Percentiles rank a stretch among this genome's conserved stretches.
phyloP scores from a whole-genome alignment of 257 asterid species.

The Solanum megistacrolobum region DNA sequence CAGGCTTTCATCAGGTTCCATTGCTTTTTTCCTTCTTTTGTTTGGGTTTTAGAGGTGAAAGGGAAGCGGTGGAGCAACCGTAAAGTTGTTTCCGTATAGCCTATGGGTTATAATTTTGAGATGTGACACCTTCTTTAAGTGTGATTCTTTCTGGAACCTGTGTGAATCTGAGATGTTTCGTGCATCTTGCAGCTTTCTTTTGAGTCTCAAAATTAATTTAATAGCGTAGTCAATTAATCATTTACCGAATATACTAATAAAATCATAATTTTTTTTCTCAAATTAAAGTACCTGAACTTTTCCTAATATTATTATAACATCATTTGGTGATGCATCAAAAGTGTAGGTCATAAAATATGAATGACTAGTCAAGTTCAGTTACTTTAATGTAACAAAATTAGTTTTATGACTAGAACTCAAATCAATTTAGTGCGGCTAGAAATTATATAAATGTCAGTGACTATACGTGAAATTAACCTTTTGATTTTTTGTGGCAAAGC shows the following conservation, averaged over 20 bases:
- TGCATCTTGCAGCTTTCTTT: not conserved
- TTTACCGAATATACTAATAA: not conserved
- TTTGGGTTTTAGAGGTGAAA: not conserved
- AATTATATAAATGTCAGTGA: not conserved
- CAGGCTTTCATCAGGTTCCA: slow-evolving; percentile 73
- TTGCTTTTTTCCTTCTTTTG: not conserved
- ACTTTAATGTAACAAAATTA: not conserved
- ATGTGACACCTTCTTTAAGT: not conserved
- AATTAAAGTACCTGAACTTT: not conserved
- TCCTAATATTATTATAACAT: not conserved
- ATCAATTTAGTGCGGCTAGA: not conserved
- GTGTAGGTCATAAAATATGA: not conserved
- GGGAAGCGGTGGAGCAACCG: not conserved
- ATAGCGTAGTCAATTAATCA: not conserved
- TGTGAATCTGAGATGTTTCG: not conserved
- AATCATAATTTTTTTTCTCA: not conserved
- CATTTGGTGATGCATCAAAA: not conserved
- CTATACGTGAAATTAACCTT: not conserved
- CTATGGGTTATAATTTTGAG: not conserved
- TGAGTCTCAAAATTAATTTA: not conserved
- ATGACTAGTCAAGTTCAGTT: not conserved
- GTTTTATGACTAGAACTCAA: not conserved
- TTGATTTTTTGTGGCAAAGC: not conserved
- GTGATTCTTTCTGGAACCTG: not conserved
- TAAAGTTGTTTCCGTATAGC: not conserved